phyloP scores from a whole-genome alignment of 805 yeast genomes.

The Spathaspora arborariae region DNA sequence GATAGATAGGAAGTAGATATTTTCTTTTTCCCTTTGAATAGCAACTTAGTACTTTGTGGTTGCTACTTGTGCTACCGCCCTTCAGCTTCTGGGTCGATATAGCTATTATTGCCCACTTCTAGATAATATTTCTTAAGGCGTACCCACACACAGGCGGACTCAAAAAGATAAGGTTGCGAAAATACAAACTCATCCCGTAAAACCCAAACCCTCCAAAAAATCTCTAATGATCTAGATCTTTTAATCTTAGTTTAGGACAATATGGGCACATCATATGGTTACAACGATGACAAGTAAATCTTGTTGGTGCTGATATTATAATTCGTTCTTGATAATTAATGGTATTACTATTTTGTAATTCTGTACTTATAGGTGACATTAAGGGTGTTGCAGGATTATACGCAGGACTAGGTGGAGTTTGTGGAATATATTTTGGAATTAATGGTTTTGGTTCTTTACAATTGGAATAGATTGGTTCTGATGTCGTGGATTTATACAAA shows the following conservation, averaged over 20 bases:
- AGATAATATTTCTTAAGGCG: not conserved
- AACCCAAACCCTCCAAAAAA: not conserved
- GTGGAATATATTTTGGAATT: not conserved
- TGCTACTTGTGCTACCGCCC: too few relatives aligned
- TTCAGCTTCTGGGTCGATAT: too few relatives aligned
- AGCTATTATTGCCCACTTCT: not conserved
- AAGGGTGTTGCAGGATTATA: not conserved
- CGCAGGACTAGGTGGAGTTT: not conserved
- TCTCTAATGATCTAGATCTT: conserved; percentile 18
- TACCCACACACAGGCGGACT: not conserved
- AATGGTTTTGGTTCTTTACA: not conserved
- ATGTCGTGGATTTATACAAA: not conserved
- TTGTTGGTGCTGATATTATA: conserved; percentile 25
- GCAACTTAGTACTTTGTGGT: not conserved
- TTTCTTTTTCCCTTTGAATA: not conserved
- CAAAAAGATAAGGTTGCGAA: not conserved
- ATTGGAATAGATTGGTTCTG: not conserved
- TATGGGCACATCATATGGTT: conserved; percentile 43
- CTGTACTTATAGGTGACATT: conserved; percentile 3
- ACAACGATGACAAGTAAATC: conserved; percentile 37
- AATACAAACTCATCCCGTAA: not conserved
- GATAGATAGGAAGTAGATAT: not conserved
- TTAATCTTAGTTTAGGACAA: conserved; percentile 31
- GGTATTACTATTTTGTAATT: not conserved
- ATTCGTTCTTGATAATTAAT: conserved; percentile 11